These are phyloP conservation scores for Lunularia cruciata DNA, from an alignment of 225 moss, liverwort and hornwort species.

Conservation along the genomic window DNA sequence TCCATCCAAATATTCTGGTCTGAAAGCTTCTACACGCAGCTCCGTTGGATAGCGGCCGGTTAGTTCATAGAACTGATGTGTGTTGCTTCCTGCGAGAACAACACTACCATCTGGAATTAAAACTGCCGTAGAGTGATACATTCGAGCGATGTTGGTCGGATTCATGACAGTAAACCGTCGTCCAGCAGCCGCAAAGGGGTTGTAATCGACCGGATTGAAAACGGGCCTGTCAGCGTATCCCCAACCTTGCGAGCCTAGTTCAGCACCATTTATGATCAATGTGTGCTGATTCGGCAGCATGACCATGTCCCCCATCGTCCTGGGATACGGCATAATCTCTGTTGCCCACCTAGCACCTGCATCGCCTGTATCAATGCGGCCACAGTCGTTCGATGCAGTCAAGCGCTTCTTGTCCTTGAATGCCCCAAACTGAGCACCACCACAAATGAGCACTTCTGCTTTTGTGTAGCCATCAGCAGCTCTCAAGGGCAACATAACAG, in stretches of 20 bases:
- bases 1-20: constrained; percentile 40
- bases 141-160: constrained; percentile 38
- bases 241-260: constrained; percentile 61
- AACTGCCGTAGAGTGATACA: constrained; percentile 79
- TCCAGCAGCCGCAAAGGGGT: neutral
- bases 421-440: constrained; percentile 59
- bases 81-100: constrained; percentile 71
- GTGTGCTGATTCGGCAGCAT: constrained; percentile 57
- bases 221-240: constrained; percentile 38
- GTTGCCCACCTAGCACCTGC: constrained; percentile 48
- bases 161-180: constrained; percentile 37
- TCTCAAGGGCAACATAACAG: constrained; percentile 59
- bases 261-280: constrained; percentile 66
- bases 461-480: constrained; percentile 14
- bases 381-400: constrained; percentile 49
- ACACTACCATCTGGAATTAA: constrained; percentile 68
- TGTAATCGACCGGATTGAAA: constrained; percentile 46
- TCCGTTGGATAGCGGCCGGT: neutral
- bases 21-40: constrained; percentile 50
- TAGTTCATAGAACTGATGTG: constrained; percentile 64
- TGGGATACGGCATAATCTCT: constrained; percentile 67
- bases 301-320: constrained; percentile 74
- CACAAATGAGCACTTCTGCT: constrained; percentile 66
- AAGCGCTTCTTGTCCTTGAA: neutral
- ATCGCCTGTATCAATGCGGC: constrained; percentile 40